phyloP scores from a whole-genome alignment of 495 filamentous ascomycete genomes.

The Lasiosphaeriaceae sp. region DNA sequence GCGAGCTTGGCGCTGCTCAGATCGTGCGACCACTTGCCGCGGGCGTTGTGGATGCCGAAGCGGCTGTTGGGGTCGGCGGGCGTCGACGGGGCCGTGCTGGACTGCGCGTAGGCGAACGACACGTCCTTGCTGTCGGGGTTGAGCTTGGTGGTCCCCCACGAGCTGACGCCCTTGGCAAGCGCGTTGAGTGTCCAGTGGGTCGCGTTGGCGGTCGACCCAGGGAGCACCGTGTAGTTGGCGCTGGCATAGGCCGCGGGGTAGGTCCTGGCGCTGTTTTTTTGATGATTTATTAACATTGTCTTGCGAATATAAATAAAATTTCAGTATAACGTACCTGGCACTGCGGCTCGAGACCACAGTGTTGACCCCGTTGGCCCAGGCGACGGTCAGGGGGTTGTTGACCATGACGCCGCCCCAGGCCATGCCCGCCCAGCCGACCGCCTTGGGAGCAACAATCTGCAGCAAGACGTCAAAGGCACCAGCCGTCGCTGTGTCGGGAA shows the following conservation, averaged over 20 bases:
- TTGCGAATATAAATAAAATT: background rate
- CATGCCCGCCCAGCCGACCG: slow-evolving; percentile 36
- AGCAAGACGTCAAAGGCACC: slow-evolving; percentile 33
- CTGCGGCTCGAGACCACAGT: slow-evolving; percentile 28
- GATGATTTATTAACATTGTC: background rate
- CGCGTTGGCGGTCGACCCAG: slow-evolving; percentile 22
- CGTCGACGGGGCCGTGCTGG: slow-evolving; percentile 25
- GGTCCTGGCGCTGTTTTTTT: slow-evolving; percentile 21
- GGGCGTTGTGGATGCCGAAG: slow-evolving; percentile 38
- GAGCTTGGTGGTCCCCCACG: slow-evolving; percentile 30
- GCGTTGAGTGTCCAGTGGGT: slow-evolving; percentile 38
- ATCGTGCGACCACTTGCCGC: slow-evolving; percentile 34
- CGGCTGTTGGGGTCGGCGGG: slow-evolving; percentile 31
- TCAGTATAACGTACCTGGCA: slow-evolving; percentile 17
- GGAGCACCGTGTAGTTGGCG: slow-evolving; percentile 26
- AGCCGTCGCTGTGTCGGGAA: slow-evolving; percentile 32
- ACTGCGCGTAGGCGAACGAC: slow-evolving; percentile 38
- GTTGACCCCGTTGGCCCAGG: slow-evolving; percentile 29
- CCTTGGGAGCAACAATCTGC: slow-evolving; percentile 34
- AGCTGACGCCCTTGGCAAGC: slow-evolving; percentile 35
- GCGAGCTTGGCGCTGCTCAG: slow-evolving; percentile 34
- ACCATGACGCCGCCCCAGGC: slow-evolving; percentile 39
- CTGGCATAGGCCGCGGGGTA: slow-evolving; percentile 21
- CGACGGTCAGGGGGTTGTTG: slow-evolving; percentile 38
- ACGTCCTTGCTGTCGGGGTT: slow-evolving; percentile 35